These are phyloP conservation scores for Fusarium chuoi DNA, from an alignment of 2,329 filamentous ascomycete genomes.

Conservation along the genomic window DNA sequence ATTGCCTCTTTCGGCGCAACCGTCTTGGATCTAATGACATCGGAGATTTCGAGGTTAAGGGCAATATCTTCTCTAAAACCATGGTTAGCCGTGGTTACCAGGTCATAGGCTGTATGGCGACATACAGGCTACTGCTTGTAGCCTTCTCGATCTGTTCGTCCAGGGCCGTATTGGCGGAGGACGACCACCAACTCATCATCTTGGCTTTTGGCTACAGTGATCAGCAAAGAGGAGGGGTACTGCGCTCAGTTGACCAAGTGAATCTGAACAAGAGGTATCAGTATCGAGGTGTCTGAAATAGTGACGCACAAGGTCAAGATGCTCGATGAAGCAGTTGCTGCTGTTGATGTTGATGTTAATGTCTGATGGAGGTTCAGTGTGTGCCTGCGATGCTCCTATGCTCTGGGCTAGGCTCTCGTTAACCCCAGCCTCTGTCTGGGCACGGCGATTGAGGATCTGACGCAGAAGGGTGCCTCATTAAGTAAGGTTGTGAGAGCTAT, in stretches of 20 bases:
- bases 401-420: constrained; percentile 32
- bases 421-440: constrained; percentile 40
- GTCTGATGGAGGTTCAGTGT: constrained; percentile 33
- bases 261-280: background rate
- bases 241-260: background rate
- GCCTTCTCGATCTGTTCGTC: constrained; percentile 98
- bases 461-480: constrained; percentile 33
- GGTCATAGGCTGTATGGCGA: constrained; percentile 24
- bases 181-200: constrained; percentile 97
- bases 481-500: constrained; percentile 32
- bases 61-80: constrained; percentile 86
- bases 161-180: constrained; percentile 86
- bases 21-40: constrained; percentile 96
- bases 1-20: constrained; percentile 98
- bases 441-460: constrained; percentile 30
- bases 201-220: constrained; percentile 34
- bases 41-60: constrained; percentile 97
- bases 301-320: constrained; percentile 3
- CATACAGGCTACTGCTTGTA: constrained; percentile 89
- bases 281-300: background rate
- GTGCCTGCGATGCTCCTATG: constrained; percentile 4
- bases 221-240: background rate
- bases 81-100: constrained; percentile 18
- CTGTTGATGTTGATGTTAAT: constrained; percentile 30
- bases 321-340: constrained; percentile 20